Evolutionary conservation across 768 basidiomycete species (phyloP), one percentile per base, ranked within the genome.

Genomic region (Plicaturopsis crispa): DNA sequence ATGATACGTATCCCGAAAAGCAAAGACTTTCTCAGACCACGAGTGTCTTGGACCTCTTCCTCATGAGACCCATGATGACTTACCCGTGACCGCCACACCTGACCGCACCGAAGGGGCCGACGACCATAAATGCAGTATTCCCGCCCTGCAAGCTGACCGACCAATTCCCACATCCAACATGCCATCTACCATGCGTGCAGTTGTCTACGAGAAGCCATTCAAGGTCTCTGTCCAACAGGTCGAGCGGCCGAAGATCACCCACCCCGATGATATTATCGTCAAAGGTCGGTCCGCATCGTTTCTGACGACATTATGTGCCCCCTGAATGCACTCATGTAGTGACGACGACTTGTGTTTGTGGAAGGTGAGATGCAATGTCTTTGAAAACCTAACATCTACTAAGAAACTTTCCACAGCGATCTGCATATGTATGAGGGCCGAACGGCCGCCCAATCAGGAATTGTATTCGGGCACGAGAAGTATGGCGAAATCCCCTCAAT

Each of bases 391-490:
- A 19, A 12, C 23, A 13, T 14, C 6, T 31, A 13, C 31, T 17
- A 17, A 24, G 30, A 6, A 24, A 34, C 13, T 18, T 28, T 16
- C 18, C 24, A 1, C 41, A 72, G 70, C 35, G 72, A 74, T 43
- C 48, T 74, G 38, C 72, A 74, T 45, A 73, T 74, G 72, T 74
- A 74, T 46, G 71, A 74, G 54, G 72, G 72, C 11, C 69, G 72
- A 39, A 73, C 72, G 2, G 67, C 60, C 8, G 72, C 72, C 2
- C 42, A 71, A 44, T 38, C 67, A 21, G 71, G 70, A 3, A 70
- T 73, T 17, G 62, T 73, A 8, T 75, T 75, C 38, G 72, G 72
- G 7, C 72, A 73, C 48, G 72, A 75, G 48, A 75, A 75, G 70
- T 71, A 47, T 17, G 56, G 44, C 20, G 6, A 17, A 11, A 5